These are phyloP conservation scores for Penicillium aurantiogriseum DNA, from an alignment of 2,329 filamentous ascomycete genomes.

Conservation along the genomic window DNA sequence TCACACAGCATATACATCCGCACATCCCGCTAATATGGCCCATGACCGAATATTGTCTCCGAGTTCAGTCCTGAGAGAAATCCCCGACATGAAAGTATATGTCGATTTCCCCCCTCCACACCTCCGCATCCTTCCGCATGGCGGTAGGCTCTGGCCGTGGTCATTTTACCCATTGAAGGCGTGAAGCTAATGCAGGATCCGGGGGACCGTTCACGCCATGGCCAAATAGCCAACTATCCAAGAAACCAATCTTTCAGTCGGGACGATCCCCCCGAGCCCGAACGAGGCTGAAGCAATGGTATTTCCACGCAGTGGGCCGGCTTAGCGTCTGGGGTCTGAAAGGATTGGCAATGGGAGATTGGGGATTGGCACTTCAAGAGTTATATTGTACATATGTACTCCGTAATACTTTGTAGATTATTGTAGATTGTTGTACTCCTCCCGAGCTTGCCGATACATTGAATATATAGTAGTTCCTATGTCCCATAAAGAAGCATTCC, in stretches of 20 bases:
- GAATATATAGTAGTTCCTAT: neutral
- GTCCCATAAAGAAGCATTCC: neutral
- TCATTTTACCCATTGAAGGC: neutral
- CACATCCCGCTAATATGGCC: neutral
- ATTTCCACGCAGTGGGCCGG: conserved; percentile 15
- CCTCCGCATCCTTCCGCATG: neutral
- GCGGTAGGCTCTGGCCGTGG: neutral
- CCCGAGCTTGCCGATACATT: neutral
- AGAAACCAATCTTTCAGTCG: neutral
- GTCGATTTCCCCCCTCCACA: neutral
- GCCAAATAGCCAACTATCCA: neutral
- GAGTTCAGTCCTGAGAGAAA: neutral
- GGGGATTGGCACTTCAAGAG: neutral
- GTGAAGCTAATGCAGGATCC: conserved; percentile 5
- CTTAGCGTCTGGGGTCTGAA: neutral
- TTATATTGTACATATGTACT: neutral
- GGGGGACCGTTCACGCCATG: neutral
- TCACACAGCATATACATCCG: conserved; percentile 3
- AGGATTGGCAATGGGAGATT: neutral
- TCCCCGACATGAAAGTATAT: neutral
- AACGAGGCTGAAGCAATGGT: conserved; percentile 6
- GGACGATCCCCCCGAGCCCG: conserved; percentile 5
- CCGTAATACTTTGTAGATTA: neutral
- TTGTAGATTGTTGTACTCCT: neutral
- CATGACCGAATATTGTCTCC: neutral